These are phyloP conservation scores for Tubosaeta sp. DNA, from an alignment of 768 basidiomycete genomes.

Conservation along the genomic window DNA sequence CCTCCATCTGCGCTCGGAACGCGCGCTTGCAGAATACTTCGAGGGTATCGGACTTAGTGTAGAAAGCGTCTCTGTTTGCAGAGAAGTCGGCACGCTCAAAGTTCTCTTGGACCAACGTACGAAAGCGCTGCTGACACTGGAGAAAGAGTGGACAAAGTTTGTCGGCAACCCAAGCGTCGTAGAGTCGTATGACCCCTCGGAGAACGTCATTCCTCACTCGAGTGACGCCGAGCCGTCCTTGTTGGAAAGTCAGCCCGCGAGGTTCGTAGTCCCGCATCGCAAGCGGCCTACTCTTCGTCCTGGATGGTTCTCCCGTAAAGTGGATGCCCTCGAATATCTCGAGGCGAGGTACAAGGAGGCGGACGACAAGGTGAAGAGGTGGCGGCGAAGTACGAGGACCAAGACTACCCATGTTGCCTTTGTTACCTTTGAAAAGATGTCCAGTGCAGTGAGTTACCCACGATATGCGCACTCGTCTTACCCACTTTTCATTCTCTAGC, in stretches of 20 bases:
- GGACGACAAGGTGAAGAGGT: conserved; percentile 77
- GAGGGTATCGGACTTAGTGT: conserved; percentile 84
- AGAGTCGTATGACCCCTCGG: conserved; percentile 72
- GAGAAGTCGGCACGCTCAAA: conserved; percentile 75
- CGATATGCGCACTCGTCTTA: not conserved
- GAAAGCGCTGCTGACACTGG: conserved; percentile 71
- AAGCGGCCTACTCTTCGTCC: conserved; percentile 73
- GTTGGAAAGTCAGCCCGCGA: conserved; percentile 48
- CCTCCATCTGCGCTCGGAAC: conserved; percentile 77
- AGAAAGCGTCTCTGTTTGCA: conserved; percentile 86
- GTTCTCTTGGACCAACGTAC: conserved; percentile 76
- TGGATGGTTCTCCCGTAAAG: conserved; percentile 67
- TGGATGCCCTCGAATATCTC: conserved; percentile 88
- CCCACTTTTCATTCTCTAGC: conserved; percentile 39
- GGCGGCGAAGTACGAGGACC: conserved; percentile 69
- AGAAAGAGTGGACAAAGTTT: conserved; percentile 83
- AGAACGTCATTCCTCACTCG: conserved; percentile 45
- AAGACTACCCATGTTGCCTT: conserved; percentile 84
- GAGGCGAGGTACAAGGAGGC: conserved; percentile 75
- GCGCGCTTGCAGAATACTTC: conserved; percentile 87
- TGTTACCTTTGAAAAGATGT: conserved; percentile 95
- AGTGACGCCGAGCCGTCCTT: conserved; percentile 49
- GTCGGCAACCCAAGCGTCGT: conserved; percentile 92
- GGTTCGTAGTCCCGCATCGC: conserved; percentile 71
- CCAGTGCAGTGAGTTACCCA: conserved; percentile 63